Evolutionary conservation across 805 yeast species (phyloP), one percentile per base, ranked within the genome.

Genomic region (Torulaspora gathmanii): DNA sequence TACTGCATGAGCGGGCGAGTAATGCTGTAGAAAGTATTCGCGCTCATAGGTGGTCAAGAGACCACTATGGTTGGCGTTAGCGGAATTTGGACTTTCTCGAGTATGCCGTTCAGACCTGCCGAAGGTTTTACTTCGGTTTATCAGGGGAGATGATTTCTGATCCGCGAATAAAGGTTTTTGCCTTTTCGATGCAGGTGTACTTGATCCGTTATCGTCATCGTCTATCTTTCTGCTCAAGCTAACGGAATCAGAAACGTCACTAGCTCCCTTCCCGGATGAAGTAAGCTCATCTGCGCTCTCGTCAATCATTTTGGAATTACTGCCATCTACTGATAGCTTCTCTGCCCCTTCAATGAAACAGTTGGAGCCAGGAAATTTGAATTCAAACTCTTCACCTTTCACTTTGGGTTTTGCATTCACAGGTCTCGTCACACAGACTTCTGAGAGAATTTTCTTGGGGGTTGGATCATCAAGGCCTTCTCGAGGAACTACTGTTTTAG

Each of bases 11-110:
- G 52, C 39, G 3, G 58, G 53, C 2, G 52, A 43, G 33, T 64
- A 63, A 20, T 58, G 36, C 6, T 41, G 44, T 20, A 49, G 46
- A 31, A 64, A 60, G 38, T 49, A 57, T 12, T 44, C 47, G 17
- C 50, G 53, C 37, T 62, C 65, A 8, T 38, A 35, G 5, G 46
- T 13, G 5, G 51, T 53, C n/a, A 60, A 42, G 4, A 52, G 40
- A 3, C 55, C 59, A 11, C 49, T 49, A 9, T 44, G 40, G 12
- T 36, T 39, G 33, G 10, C 19, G 19, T 27, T 13, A 4, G 17
- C 10, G 25, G 33, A 5, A 10, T 29, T n/a, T n/a, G n/a, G 15
- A 8, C 9, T 4, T 10, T 22, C 25, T 22, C 8, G 10, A 22
- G 25, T 2, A 22, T 22, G 25, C 25, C 8, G 25, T 7, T 7